Evolutionary conservation across 1,284 basidiomycete genomes (phyloP).

Genomic region (Trichosporon sp.): DNA sequence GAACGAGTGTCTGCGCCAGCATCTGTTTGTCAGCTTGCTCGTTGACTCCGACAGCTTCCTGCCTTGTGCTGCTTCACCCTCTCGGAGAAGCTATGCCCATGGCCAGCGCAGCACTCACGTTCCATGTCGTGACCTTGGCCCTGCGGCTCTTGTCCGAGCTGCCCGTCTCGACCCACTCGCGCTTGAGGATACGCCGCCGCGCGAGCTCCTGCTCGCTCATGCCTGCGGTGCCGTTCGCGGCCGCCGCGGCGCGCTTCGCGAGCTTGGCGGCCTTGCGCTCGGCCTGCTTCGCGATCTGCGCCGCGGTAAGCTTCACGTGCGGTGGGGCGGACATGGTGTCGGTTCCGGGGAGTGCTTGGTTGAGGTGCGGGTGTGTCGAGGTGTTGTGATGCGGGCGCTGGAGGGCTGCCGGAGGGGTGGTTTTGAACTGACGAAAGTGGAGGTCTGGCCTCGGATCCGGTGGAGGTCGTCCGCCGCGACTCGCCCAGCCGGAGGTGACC

Average conservation of each 20-base stretch:
- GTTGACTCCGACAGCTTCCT: conserved; percentile 2
- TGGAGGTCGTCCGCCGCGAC: not conserved
- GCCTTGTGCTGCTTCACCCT: not conserved
- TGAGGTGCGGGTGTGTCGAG: not conserved
- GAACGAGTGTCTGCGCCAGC: conserved; percentile 50
- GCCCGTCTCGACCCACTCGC: conserved; percentile 54
- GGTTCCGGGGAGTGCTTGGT: not conserved
- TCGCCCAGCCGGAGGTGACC: not conserved
- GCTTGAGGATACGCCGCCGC: conserved; percentile 30
- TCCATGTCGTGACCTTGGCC: conserved; percentile 62
- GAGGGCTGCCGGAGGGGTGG: not conserved
- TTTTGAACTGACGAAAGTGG: not conserved
- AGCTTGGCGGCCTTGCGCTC: conserved; percentile 43
- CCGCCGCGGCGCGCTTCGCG: conserved; percentile 35
- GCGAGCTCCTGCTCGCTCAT: conserved; percentile 24
- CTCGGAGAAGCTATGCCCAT: not conserved
- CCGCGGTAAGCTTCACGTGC: conserved; percentile 32
- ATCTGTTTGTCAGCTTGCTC: conserved; percentile 52
- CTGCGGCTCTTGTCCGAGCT: conserved; percentile 57
- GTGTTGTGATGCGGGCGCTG: not conserved
- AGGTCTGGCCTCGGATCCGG: not conserved
- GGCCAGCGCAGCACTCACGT: conserved; percentile 40
- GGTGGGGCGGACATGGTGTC: conserved; percentile 13
- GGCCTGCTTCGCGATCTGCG: conserved; percentile 39
- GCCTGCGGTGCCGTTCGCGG: not conserved